phyloP scores from a whole-genome alignment of 129 eudicot genomes.

The Ambrosia artemisiifolia region DNA sequence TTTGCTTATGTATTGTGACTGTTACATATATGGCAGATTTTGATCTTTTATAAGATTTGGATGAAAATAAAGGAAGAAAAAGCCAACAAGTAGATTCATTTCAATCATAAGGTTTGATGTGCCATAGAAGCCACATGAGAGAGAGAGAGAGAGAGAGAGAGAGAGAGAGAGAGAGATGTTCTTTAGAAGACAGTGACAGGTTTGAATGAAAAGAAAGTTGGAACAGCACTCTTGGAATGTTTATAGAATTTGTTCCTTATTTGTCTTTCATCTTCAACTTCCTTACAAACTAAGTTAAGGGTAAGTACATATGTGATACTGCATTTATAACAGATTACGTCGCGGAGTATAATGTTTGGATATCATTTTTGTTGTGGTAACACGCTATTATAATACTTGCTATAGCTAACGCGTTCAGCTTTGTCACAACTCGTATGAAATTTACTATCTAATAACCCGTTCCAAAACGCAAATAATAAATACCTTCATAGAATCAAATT shows the following conservation, averaged over 20 bases:
- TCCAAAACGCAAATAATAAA: background rate
- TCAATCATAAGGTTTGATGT: constrained; percentile 62
- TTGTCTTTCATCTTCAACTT: constrained; percentile 30
- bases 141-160: constrained; percentile 15
- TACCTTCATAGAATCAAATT: background rate
- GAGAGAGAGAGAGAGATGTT: constrained; percentile 45
- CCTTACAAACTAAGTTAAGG: constrained; percentile 18
- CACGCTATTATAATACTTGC: too few species aligned
- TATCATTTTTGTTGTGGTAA: background rate
- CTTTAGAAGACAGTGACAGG: constrained; percentile 67
- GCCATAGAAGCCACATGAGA: constrained; percentile 15
- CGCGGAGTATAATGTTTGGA: background rate
- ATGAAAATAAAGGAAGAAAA: constrained; percentile 47
- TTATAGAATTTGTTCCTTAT: constrained; percentile 48
- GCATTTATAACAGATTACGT: background rate
- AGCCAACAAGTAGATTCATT: constrained; percentile 56
- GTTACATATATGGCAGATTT: constrained; percentile 47
- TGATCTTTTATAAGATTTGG: constrained; percentile 53
- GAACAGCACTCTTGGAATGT: constrained; percentile 64
- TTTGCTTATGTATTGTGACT: constrained; percentile 28
- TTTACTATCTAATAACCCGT: background rate
- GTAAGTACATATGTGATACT: background rate
- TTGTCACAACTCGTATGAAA: too few species aligned
- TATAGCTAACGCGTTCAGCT: too few species aligned
- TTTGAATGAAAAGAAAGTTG: constrained; percentile 78